Conservation (phyloP, 2,329 filamentous ascomycete species). For the Aureobasidium namibiae region DNA sequence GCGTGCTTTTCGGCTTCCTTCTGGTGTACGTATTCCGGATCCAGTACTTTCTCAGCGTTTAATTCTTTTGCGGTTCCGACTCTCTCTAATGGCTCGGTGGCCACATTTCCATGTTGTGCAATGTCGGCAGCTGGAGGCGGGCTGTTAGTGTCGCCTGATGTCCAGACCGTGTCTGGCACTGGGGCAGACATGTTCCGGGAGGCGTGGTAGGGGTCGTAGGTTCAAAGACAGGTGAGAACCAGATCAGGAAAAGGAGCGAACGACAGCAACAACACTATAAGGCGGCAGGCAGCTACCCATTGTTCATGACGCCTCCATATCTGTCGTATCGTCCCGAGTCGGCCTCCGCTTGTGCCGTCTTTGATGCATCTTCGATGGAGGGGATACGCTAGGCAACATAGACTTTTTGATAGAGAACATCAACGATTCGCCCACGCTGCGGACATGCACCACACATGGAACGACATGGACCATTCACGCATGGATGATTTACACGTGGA, state of each 20-base stretch:
- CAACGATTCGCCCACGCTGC: neutral
- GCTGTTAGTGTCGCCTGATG: conserved; percentile 28
- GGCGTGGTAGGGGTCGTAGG: neutral
- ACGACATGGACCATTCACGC: neutral
- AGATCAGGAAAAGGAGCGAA: neutral
- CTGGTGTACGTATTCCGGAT: conserved; percentile 19
- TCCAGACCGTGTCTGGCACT: conserved; percentile 30
- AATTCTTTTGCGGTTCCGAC: conserved; percentile 29
- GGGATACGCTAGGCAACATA: neutral
- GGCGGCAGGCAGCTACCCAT: neutral
- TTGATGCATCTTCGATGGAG: conserved; percentile 2
- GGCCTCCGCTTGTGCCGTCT: neutral
- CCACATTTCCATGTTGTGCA: conserved; percentile 33
- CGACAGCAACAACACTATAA: neutral
- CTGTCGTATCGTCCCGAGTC: conserved; percentile 3
- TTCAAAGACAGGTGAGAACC: neutral
- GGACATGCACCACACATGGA: neutral
- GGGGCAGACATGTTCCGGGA: conserved; percentile 18
- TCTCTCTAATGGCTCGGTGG: conserved; percentile 29
- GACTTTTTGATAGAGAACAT: neutral
- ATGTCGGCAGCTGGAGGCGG: conserved; percentile 24
- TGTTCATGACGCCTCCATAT: conserved; percentile 12
- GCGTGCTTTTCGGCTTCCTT: conserved; percentile 16
- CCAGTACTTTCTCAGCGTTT: conserved; percentile 26
- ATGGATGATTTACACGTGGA: too few species aligned